Base-by-base conservation (phyloP, 805 yeast genomes). In the Limtongia smithiae region DNA sequence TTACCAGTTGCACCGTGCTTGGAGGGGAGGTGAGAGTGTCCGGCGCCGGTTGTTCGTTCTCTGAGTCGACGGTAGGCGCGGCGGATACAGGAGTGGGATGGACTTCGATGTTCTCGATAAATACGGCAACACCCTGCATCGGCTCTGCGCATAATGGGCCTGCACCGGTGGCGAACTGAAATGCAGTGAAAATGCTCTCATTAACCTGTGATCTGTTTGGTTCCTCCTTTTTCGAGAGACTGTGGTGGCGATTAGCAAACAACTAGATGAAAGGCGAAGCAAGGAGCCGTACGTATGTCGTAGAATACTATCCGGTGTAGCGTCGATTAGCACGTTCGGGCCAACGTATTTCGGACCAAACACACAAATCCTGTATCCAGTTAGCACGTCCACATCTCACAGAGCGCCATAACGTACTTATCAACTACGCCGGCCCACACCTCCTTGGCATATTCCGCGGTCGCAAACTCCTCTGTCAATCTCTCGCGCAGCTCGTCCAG, bases 131-230 rank as follows among this genome's bases (percentile, higher is more conserved):
- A 6, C 97, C 96, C 65, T 88, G 91, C 20, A 87, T 76, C 0
- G 89, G 90, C 65, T 93, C 99, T 3, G 83, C 78, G 0, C 91
- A 83, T 38, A 93, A 71, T 0, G 97, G 97, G 2, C 99, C 99
- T 63, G 82, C 86, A 36, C 75, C 73, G 39, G 80, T 78, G 3
- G 96, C 87, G 33, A 88, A 68, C 64, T 87, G 94, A 67, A 89
- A 90, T 0, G 96, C 98, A 58, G 85, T 83, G 39, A 85, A 62
- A 1, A 91, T 67, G 60, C 83, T 79, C 44, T 82, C 81, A 55
- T 21, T 50, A n/a, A 40, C 40, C 35, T 51, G 45, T 6, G 44
- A 53, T 27, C 42, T 25, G 17, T 6, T 11, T 12, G 46, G 20
- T 14, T 21, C 50, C 31, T 36, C 43, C 14, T 25, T 18, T 18